phyloP scores from a whole-genome alignment of 176 grass and related monocot species.

The Themeda triandra region DNA sequence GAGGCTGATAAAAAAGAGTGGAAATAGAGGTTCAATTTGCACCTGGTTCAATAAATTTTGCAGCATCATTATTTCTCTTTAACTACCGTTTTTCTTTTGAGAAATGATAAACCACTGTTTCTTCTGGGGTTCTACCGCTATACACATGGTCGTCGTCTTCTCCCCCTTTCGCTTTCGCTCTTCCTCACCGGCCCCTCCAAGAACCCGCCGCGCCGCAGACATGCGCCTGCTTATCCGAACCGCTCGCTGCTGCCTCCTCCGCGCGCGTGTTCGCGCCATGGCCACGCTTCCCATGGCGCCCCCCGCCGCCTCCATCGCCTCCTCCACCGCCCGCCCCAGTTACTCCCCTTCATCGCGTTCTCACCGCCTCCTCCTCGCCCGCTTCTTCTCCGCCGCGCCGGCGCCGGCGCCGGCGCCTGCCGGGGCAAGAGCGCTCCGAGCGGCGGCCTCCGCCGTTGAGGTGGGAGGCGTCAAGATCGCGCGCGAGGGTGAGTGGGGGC shows the following conservation, averaged over 20 bases:
- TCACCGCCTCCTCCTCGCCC: not conserved
- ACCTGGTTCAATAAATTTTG: too few relatives aligned
- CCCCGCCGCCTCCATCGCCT: not conserved
- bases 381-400: not conserved
- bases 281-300: conserved; percentile 30
- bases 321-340: not conserved
- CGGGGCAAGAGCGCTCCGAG: conserved; percentile 15
- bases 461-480: conserved; percentile 83
- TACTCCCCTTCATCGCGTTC: not conserved
- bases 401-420: not conserved
- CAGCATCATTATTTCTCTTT: too few relatives aligned
- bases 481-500: conserved; percentile 56
- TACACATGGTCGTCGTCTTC: too few relatives aligned
- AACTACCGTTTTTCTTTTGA: too few relatives aligned
- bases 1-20: too few relatives aligned
- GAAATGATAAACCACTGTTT: too few relatives aligned
- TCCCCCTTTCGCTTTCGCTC: conserved; percentile 41
- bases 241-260: conserved; percentile 27
- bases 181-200: not conserved
- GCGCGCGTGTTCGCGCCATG: conserved; percentile 47
- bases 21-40: too few relatives aligned
- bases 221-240: conserved; percentile 59
- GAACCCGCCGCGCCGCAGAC: conserved; percentile 2
- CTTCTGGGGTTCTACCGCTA: too few relatives aligned
- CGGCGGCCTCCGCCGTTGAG: conserved; percentile 50